phyloP scores from a whole-genome alignment of 2,329 filamentous ascomycete genomes.

The Neonectria ditissima region DNA sequence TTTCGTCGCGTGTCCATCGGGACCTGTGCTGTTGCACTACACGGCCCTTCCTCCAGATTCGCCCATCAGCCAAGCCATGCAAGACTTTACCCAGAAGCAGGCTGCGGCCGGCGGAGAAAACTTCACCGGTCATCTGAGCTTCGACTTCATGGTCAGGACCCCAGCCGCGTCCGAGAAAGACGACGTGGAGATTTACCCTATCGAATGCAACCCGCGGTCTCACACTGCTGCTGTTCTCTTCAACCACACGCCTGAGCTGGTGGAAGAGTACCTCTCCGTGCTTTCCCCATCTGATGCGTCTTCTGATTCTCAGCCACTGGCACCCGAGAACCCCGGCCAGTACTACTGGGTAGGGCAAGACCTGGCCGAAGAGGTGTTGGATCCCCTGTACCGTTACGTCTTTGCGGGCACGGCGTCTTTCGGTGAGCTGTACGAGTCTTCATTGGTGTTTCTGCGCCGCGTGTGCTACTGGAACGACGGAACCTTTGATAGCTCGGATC shows the following conservation, averaged over 20 bases:
- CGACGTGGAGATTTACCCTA: constrained; percentile 64
- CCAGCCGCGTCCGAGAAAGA: background rate
- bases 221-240: constrained; percentile 77
- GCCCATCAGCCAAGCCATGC: constrained; percentile 68
- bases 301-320: constrained; percentile 29
- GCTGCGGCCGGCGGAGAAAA: constrained; percentile 59
- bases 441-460: constrained; percentile 50
- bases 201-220: constrained; percentile 77
- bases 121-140: constrained; percentile 78
- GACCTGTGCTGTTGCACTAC: constrained; percentile 75
- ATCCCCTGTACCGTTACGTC: constrained; percentile 54
- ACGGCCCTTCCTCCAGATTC: constrained; percentile 66
- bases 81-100: constrained; percentile 72
- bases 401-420: constrained; percentile 39
- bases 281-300: constrained; percentile 45
- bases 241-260: constrained; percentile 57
- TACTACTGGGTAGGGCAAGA: constrained; percentile 79
- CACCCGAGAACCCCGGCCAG: constrained; percentile 39
- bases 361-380: constrained; percentile 63
- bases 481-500: constrained; percentile 66
- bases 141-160: constrained; percentile 73
- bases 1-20: constrained; percentile 75
- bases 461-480: constrained; percentile 66
- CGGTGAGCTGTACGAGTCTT: constrained; percentile 34
- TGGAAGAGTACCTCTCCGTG: constrained; percentile 64